A percentile compares a stretch with the other conserved stretches of the same genome.
phyloP scores from a whole-genome alignment of 2,329 filamentous ascomycete species.

The Triangularia setosa region DNA sequence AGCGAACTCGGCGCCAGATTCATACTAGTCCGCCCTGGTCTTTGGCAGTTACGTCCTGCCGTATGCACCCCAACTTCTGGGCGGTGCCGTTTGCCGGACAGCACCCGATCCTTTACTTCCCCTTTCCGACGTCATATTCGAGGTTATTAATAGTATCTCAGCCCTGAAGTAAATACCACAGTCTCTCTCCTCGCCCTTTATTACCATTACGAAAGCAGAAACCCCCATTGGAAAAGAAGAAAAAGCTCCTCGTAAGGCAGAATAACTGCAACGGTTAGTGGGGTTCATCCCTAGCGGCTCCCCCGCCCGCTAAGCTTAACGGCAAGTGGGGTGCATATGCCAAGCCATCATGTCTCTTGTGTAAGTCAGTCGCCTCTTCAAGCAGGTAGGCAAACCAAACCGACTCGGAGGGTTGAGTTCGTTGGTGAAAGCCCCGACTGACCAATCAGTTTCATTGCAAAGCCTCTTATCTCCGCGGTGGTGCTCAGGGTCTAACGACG shows the following conservation, averaged over 20 bases:
- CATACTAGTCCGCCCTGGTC: neutral
- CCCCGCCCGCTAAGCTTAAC: neutral
- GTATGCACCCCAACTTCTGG: neutral
- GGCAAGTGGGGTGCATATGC: neutral
- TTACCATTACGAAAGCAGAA: neutral
- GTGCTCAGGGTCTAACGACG: neutral
- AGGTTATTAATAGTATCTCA: neutral
- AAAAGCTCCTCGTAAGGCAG: neutral
- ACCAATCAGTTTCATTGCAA: neutral
- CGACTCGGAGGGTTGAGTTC: neutral
- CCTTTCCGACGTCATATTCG: neutral
- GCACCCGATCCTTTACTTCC: neutral
- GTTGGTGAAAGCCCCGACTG: neutral
- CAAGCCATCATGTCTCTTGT: neutral
- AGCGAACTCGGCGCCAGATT: constrained; percentile 7
- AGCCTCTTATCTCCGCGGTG: neutral
- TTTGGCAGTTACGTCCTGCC: constrained; percentile 1
- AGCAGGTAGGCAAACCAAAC: neutral
- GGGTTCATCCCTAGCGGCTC: neutral
- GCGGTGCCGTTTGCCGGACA: neutral
- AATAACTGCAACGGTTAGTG: neutral
- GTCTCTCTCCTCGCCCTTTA: neutral
- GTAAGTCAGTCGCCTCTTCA: neutral
- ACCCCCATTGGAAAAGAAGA: neutral
- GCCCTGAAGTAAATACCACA: neutral